Conservation (phyloP, 2,329 filamentous ascomycete species). For the Trichophyton mentagrophytes region DNA sequence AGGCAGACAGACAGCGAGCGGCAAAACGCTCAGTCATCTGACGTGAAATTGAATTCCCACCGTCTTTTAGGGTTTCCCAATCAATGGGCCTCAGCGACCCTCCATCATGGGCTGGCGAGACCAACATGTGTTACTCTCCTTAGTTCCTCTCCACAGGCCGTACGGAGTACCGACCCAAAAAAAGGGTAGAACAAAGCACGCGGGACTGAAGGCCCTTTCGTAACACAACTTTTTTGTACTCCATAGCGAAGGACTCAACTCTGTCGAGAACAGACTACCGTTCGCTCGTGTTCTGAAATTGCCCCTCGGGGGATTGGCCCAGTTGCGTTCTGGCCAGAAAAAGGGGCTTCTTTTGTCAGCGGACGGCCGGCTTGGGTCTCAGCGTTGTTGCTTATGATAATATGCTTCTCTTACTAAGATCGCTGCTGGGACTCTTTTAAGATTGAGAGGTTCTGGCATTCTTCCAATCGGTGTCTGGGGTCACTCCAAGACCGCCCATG, state of each 20-base stretch:
- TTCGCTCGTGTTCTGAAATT: slow-evolving; percentile 1
- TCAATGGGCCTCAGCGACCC: background rate
- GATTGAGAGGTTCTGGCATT: background rate
- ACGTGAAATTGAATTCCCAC: background rate
- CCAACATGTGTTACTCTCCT: background rate
- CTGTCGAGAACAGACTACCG: background rate
- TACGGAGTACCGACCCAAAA: too few species aligned
- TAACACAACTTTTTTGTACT: background rate
- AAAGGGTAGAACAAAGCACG: background rate
- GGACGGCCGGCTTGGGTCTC: background rate
- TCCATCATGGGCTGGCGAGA: background rate
- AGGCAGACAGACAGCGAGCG: background rate
- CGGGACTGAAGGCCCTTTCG: background rate
- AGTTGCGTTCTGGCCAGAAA: background rate
- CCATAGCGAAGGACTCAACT: background rate
- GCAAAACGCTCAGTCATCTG: background rate
- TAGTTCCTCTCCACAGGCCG: background rate
- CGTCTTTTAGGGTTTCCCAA: background rate
- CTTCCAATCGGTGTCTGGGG: background rate
- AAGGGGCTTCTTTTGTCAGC: background rate
- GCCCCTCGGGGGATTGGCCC: background rate
- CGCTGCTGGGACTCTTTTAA: background rate
- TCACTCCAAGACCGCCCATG: background rate
- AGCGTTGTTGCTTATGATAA: background rate
- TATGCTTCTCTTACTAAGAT: background rate